phyloP scores from a whole-genome alignment of 768 basidiomycete species.

The Termitomyces sp. region DNA sequence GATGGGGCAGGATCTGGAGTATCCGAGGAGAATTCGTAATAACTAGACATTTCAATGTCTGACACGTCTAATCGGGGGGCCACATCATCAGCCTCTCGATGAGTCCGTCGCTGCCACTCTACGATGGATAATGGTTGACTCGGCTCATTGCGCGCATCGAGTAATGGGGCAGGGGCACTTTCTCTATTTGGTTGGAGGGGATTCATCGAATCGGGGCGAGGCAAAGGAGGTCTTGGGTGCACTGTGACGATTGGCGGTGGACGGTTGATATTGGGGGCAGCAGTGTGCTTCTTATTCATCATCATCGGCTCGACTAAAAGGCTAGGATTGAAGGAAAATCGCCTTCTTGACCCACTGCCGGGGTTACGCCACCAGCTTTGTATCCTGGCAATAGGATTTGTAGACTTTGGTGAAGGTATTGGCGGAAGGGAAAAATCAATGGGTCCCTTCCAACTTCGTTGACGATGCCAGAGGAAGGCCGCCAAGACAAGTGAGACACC shows the following conservation, averaged over 20 bases:
- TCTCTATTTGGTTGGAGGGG: slow-evolving; percentile 12
- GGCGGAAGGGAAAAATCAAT: neutral
- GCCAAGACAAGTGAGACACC: slow-evolving; percentile 20
- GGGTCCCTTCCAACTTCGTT: slow-evolving; percentile 12
- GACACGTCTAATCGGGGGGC: slow-evolving; percentile 23
- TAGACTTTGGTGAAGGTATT: neutral
- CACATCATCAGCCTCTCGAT: slow-evolving; percentile 19
- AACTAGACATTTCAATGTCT: slow-evolving; percentile 27
- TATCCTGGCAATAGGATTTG: neutral
- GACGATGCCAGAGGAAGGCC: slow-evolving; percentile 19
- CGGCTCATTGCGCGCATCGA: slow-evolving; percentile 10
- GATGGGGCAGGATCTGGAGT: slow-evolving; percentile 15
- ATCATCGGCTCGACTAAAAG: slow-evolving; percentile 20
- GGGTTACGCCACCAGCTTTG: slow-evolving; percentile 1
- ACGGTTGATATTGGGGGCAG: slow-evolving; percentile 2
- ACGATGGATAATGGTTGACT: slow-evolving; percentile 21
- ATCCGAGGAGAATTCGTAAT: slow-evolving; percentile 26
- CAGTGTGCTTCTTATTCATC: slow-evolving; percentile 1
- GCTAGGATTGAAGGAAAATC: slow-evolving; percentile 26
- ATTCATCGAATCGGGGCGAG: slow-evolving; percentile 7
- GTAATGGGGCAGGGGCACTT: slow-evolving; percentile 5
- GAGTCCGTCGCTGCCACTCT: slow-evolving; percentile 27
- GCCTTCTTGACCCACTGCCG: slow-evolving; percentile 1
- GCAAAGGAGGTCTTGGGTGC: slow-evolving; percentile 11
- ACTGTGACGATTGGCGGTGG: slow-evolving; percentile 17